These are phyloP conservation scores for Myxozyma neglecta DNA, from an alignment of 805 yeast species.

Conservation along the genomic window DNA sequence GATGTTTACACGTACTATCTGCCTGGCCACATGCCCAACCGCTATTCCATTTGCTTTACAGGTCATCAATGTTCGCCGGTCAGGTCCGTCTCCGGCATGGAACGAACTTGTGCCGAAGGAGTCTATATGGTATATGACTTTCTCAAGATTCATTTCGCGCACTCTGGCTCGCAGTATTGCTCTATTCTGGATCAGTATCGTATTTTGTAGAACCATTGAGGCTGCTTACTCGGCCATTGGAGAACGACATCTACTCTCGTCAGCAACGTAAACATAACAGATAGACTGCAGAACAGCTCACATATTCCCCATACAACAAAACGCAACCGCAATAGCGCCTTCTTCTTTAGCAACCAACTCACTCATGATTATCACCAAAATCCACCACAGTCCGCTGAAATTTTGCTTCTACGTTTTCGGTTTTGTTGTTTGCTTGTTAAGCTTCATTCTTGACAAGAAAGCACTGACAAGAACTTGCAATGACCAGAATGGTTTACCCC, in stretches of 20 bases:
- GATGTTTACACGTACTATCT: slow-evolving; percentile 49
- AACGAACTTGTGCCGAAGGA: slow-evolving; percentile 88
- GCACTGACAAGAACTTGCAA: too few species aligned
- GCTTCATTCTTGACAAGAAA: too few species aligned
- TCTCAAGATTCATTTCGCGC: slow-evolving; percentile 10
- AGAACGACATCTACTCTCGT: slow-evolving; percentile 48
- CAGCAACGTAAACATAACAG: background rate
- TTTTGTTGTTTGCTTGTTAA: too few species aligned
- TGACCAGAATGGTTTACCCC: too few species aligned
- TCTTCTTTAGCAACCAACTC: too few species aligned
- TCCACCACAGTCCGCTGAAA: too few species aligned
- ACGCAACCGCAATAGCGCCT: slow-evolving; percentile 64
- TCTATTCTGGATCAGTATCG: background rate
- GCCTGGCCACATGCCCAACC: slow-evolving; percentile 73
- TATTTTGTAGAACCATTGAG: background rate
- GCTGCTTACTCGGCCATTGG: slow-evolving; percentile 83
- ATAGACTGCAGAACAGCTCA: slow-evolving; percentile 41
- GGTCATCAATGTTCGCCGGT: slow-evolving; percentile 65
- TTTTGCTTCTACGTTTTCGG: too few species aligned
- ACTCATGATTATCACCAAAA: too few species aligned
- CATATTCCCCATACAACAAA: slow-evolving; percentile 90
- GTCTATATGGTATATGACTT: slow-evolving; percentile 48
- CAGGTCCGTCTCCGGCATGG: slow-evolving; percentile 83
- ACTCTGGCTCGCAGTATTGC: slow-evolving; percentile 19
- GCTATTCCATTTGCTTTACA: slow-evolving; percentile 74